phyloP scores from a whole-genome alignment of 176 grass and related monocot genomes.

The Ensete glaucum region DNA sequence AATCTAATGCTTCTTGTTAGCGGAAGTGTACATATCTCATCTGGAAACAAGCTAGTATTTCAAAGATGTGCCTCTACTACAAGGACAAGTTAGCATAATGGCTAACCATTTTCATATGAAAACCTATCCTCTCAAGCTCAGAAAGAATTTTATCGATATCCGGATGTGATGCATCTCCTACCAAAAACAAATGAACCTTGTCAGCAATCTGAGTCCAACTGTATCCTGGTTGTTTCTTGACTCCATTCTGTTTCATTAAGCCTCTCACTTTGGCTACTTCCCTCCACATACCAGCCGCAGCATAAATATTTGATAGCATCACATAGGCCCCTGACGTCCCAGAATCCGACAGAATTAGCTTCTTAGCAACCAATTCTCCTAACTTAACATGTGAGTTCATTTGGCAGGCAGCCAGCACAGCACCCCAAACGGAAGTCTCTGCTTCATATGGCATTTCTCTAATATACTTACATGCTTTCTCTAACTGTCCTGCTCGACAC shows the following conservation, averaged over 20 bases:
- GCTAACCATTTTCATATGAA: slow-evolving; percentile 62
- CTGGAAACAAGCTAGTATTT: too few species aligned
- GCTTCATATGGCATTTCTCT: slow-evolving; percentile 60
- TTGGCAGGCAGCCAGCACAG: slow-evolving; percentile 53
- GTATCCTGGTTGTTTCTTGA: slow-evolving; percentile 85
- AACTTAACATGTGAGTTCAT: slow-evolving; percentile 58
- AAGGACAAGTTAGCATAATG: slow-evolving; percentile 13
- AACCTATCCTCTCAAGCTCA: slow-evolving; percentile 57
- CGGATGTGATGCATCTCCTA: slow-evolving; percentile 74
- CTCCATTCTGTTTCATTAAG: slow-evolving; percentile 72
- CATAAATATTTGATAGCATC: slow-evolving; percentile 91
- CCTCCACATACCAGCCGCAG: slow-evolving; percentile 70
- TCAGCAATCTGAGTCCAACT: slow-evolving; percentile 78
- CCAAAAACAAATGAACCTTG: slow-evolving; percentile 74
- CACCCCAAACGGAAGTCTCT: slow-evolving; percentile 54
- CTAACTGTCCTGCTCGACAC: slow-evolving; percentile 53
- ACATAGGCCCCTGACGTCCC: slow-evolving; percentile 68
- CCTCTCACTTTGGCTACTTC: slow-evolving; percentile 64
- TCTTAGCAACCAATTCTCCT: slow-evolving; percentile 77
- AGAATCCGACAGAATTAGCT: slow-evolving; percentile 42
- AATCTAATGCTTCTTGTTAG: too few species aligned
- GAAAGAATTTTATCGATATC: slow-evolving; percentile 49
- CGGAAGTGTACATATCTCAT: too few species aligned
- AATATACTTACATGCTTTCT: slow-evolving; percentile 64
- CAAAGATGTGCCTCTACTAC: not conserved